Percentiles rank a stretch among this genome's conserved stretches.
Conservation (phyloP, 1,284 basidiomycete genomes). For the Spongispora temasekensis region DNA sequence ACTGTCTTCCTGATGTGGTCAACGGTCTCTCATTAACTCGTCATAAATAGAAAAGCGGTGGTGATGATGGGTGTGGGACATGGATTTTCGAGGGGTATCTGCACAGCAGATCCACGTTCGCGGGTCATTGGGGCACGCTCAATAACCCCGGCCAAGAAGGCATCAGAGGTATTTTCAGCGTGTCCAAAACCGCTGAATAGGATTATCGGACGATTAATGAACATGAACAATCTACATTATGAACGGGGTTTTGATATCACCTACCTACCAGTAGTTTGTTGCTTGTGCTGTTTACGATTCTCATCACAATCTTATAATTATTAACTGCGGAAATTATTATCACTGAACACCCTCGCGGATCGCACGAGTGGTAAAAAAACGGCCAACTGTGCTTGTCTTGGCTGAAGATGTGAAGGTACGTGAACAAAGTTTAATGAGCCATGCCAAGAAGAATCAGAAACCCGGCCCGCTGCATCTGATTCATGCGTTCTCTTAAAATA, state of each 20-base stretch:
- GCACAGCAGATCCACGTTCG: constrained; percentile 28
- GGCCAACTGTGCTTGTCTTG: too few relatives aligned
- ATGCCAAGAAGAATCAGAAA: too few relatives aligned
- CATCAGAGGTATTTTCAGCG: constrained; percentile 56
- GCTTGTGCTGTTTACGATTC: constrained; percentile 5
- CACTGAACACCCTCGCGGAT: too few relatives aligned
- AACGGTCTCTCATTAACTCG: constrained; percentile 1
- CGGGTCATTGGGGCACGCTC: constrained; percentile 30
- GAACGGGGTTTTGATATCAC: constrained; percentile 27
- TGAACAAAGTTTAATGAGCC: too few relatives aligned
- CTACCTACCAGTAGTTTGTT: not conserved
- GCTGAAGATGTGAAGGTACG: too few relatives aligned
- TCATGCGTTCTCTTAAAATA: constrained; percentile 4
- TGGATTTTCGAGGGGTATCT: constrained; percentile 39
- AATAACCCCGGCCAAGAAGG: constrained; percentile 25
- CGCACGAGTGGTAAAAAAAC: too few relatives aligned
- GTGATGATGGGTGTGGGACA: constrained; percentile 35
- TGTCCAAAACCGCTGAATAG: constrained; percentile 42
- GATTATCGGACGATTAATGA: constrained; percentile 33
- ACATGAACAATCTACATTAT: constrained; percentile 15
- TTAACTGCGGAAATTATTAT: constrained; percentile 35
- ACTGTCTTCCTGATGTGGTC: not conserved
- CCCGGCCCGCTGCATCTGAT: too few relatives aligned
- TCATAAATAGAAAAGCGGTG: constrained; percentile 22
- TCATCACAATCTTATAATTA: constrained; percentile 14